Base-by-base conservation (phyloP, 148 eudicot species). In the Chenopodium suecicum region DNA sequence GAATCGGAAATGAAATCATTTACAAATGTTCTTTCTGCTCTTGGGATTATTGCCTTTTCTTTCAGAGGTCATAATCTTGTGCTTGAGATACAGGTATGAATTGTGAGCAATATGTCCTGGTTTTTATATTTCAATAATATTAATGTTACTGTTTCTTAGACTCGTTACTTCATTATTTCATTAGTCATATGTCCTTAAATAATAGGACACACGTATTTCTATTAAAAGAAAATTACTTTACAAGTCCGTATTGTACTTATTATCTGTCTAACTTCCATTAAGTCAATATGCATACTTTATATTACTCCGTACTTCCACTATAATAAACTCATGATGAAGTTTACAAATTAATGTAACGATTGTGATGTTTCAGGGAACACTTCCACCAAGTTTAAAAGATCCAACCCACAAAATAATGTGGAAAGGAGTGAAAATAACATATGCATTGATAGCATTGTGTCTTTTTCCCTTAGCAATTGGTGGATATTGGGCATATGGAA, bases 61-160 rank as follows among this genome's bases (percentile, higher is more conserved):
- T 92, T 91, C 74, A 82, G 97, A 87, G 97, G 97, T 29, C 97
- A 92, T 83, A 92, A 92, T 80, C 87, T 92, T 69, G 90, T 92
- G 80, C 86, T 91, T 50, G 97, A 92, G 78, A 92, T 92, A 66
- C 91, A 92, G 90, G 94, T 90, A 75, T 17, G 63, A n/a, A 69
- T 32, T 68, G 50, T 12, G 1, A 47, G 11, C 19, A 34, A 34
- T 34, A 34, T 10, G 52, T 9, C 13, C 29, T 27, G 29, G 29
- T 27, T 27, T 27, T 27, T 47, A 47, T 47, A 4, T 34, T 34
- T 34, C 41, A 34, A 34, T 34, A 34, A 34, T 34, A 34, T 34
- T 34, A 34, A 34, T 4, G 4, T 34, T 34, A 34, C 5, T 4
- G 32, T 34, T 34, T 34, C 41, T 3, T 34, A 34, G 41, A 34